Conservation (phyloP, 371 early-diverging fungal species). For the Enterocytospora artemiae region DNA sequence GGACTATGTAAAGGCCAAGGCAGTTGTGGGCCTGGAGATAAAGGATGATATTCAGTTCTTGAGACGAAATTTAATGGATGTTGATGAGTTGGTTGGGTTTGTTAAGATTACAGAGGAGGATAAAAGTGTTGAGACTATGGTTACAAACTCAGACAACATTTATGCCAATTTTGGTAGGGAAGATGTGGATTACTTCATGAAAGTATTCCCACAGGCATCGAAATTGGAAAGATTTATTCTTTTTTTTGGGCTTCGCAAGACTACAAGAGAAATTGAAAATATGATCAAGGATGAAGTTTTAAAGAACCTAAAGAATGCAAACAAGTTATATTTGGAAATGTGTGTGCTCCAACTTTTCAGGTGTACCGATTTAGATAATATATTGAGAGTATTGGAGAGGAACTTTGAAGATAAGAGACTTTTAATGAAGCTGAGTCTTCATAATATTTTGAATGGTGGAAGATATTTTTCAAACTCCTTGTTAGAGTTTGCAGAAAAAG, state of each 20-base stretch:
- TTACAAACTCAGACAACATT: conserved; percentile 1
- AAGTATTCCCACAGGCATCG: conserved; percentile 13
- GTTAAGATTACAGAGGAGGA: conserved; percentile 11
- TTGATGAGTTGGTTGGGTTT: conserved; percentile 46
- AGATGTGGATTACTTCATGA: conserved; percentile 27
- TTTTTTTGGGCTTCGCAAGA: conserved; percentile 33
- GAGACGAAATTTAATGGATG: conserved; percentile 21
- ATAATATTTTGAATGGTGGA: conserved; percentile 39
- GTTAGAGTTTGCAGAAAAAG: not conserved
- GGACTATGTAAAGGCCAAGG: conserved; percentile 36
- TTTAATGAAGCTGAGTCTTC: conserved; percentile 29
- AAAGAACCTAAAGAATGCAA: not conserved
- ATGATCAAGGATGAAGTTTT: conserved; percentile 40
- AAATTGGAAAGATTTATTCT: conserved; percentile 46
- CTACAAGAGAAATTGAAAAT: conserved; percentile 15
- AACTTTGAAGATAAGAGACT: conserved; percentile 36
- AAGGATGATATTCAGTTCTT: conserved; percentile 26
- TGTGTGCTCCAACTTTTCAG: conserved; percentile 30
- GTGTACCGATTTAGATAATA: conserved; percentile 40
- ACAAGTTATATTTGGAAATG: conserved; percentile 37
- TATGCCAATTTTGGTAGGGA: conserved; percentile 35
- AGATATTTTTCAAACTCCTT: conserved; percentile 27
- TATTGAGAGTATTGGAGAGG: conserved; percentile 30
- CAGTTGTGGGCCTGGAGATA: conserved; percentile 33
- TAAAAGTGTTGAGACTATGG: not conserved